Conservation (phyloP, 2,329 filamentous ascomycete genomes). For the Emmonsiellopsis sp. region DNA sequence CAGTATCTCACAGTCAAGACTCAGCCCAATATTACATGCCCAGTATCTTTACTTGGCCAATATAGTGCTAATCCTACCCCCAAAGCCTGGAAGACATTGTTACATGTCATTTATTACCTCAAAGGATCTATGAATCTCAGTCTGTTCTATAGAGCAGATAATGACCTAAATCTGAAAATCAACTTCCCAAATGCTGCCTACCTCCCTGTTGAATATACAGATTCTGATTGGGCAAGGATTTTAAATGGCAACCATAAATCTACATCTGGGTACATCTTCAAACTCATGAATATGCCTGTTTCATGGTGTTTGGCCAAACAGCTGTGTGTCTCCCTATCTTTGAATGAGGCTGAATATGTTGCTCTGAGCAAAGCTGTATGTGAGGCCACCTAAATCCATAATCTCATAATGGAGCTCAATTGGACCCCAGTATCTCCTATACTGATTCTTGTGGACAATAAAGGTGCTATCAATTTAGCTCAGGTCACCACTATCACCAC, state of each 20-base stretch:
- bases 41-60: too few relatives aligned
- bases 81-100: too few relatives aligned
- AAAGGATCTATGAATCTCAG: too few relatives aligned
- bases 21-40: too few relatives aligned
- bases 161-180: too few relatives aligned
- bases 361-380: neutral
- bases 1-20: too few relatives aligned
- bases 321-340: neutral
- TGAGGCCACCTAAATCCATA: neutral
- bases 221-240: neutral
- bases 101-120: too few relatives aligned
- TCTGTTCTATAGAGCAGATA: too few relatives aligned
- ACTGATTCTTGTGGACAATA: conserved; percentile 7
- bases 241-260: neutral
- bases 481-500: conserved; percentile 4
- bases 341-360: neutral
- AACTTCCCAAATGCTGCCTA: too few relatives aligned
- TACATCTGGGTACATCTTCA: conserved; percentile 8
- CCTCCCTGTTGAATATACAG: neutral
- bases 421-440: neutral
- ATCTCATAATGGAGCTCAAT: too few relatives aligned
- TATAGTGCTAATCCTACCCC: too few relatives aligned
- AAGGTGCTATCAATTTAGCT: conserved; percentile 4
- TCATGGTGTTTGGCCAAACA: neutral
- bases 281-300: neutral